Percentiles rank a stretch among this genome's conserved stretches.
phyloP scores from a whole-genome alignment of 208 protist genomes.

The Entamoeba dispar region DNA sequence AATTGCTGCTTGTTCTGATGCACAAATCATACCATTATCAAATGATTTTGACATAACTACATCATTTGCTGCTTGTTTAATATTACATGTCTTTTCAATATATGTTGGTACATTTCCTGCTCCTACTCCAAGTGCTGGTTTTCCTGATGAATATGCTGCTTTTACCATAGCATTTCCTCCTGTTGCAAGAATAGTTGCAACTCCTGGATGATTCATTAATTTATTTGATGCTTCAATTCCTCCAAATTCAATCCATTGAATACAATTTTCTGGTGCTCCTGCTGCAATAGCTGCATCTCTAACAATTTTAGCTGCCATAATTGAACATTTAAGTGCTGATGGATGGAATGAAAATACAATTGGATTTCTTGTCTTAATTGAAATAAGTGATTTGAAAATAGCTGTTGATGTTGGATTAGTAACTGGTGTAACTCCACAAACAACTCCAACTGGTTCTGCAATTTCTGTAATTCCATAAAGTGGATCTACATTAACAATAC shows the following conservation, averaged over 20 bases:
- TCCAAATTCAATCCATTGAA: constrained; percentile 16
- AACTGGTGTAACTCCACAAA: constrained; percentile 17
- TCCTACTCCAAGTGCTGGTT: constrained; percentile 23
- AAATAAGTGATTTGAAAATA: constrained; percentile 30
- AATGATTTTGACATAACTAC: constrained; percentile 29
- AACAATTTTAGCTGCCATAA: constrained; percentile 11
- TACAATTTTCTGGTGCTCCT: constrained; percentile 13
- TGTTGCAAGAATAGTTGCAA: constrained; percentile 20
- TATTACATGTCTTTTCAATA: constrained; percentile 24
- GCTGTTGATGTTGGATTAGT: constrained; percentile 34
- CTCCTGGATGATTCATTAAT: constrained; percentile 15
- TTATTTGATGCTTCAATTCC: neutral
- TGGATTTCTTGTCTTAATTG: constrained; percentile 27
- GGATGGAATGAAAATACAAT: constrained; percentile 25
- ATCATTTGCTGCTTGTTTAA: constrained; percentile 7
- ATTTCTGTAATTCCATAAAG: constrained; percentile 6
- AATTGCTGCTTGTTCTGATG: constrained; percentile 22
- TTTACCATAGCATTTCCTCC: constrained; percentile 33
- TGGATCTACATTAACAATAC: constrained; percentile 17
- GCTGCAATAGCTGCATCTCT: constrained; percentile 9
- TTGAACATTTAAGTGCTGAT: neutral
- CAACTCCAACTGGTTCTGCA: constrained; percentile 28
- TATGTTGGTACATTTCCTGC: neutral
- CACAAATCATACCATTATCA: constrained; percentile 33
- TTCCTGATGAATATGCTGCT: constrained; percentile 27